Evolutionary conservation across 2,329 filamentous ascomycete species (phyloP).

Genomic region (Verticillium dahliae): DNA sequence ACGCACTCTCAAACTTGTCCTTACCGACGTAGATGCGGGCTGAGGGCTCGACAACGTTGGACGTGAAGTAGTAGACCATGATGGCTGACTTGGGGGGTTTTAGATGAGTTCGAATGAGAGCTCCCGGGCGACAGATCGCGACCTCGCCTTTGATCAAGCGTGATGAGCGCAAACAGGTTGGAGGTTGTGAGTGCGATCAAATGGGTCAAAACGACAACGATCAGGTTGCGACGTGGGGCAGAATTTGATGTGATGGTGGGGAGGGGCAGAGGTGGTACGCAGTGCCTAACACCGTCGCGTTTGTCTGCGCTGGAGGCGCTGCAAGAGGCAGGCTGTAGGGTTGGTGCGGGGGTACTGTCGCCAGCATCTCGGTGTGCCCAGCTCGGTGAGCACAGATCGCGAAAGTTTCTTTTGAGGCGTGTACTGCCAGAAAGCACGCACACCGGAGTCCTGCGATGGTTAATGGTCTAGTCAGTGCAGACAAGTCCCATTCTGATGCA

Average conservation of each 20-base stretch:
- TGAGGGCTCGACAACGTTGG: slow-evolving; percentile 71
- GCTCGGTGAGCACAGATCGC: background rate
- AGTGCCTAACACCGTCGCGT: background rate
- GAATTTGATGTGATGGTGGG: background rate
- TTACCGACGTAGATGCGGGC: slow-evolving; percentile 96
- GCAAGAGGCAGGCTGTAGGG: background rate
- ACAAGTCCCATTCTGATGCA: too few species aligned
- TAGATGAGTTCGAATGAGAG: background rate
- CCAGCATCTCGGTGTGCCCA: background rate
- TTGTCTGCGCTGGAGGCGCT: background rate
- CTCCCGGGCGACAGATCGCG: background rate
- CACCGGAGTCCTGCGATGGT: too few species aligned
- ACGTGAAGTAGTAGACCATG: slow-evolving; percentile 97
- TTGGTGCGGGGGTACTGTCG: background rate
- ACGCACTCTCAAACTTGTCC: slow-evolving; percentile 95
- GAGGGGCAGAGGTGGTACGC: background rate
- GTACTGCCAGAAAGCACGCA: too few species aligned
- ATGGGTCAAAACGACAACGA: background rate
- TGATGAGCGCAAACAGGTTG: background rate
- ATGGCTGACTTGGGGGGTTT: slow-evolving; percentile 8
- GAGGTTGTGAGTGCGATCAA: background rate
- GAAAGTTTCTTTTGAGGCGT: background rate
- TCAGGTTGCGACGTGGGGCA: background rate
- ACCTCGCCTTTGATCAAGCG: background rate
- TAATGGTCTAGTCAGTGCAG: too few species aligned